These are phyloP conservation scores for Clohesyomyces aquaticus DNA, from an alignment of 495 filamentous ascomycete species.

Conservation along the genomic window DNA sequence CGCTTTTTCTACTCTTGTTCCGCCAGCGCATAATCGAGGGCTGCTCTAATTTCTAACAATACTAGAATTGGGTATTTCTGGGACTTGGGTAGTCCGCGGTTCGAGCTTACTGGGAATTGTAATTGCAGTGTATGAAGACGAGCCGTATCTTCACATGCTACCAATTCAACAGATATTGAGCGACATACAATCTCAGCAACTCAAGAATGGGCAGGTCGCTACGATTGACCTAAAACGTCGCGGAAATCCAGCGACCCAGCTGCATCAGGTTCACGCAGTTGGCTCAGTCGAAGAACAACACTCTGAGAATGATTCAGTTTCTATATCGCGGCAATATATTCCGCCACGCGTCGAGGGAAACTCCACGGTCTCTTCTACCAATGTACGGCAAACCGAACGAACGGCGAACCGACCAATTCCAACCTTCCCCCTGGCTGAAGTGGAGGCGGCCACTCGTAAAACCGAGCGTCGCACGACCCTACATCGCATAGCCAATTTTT, in stretches of 20 bases:
- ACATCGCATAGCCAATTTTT: no score
- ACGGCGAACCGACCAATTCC: no score
- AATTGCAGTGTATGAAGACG: slow-evolving; percentile 7
- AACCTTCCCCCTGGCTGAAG: no score
- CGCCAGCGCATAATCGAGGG: background rate
- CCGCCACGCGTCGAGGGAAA: no score
- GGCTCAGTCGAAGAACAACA: no score
- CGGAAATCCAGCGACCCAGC: no score
- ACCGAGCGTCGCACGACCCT: no score
- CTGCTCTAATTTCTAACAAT: background rate
- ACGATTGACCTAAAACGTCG: background rate
- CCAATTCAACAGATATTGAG: slow-evolving; percentile 5
- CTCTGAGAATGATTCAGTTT: no score
- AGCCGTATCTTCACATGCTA: slow-evolving; percentile 21
- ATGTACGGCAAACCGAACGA: no score
- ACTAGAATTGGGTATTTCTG: background rate
- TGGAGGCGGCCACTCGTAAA: no score
- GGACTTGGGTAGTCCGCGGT: background rate
- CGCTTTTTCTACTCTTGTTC: background rate
- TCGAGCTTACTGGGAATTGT: slow-evolving; percentile 1
- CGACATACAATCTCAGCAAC: background rate
- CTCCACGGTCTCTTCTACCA: background rate
- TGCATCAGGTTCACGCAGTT: no score
- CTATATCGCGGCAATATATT: no score
- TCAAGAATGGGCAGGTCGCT: background rate